A percentile compares a stretch with the other conserved stretches of the same genome.
Evolutionary conservation across 1,284 basidiomycete genomes (phyloP).

Genomic region (Mycosarcoma maydis): DNA sequence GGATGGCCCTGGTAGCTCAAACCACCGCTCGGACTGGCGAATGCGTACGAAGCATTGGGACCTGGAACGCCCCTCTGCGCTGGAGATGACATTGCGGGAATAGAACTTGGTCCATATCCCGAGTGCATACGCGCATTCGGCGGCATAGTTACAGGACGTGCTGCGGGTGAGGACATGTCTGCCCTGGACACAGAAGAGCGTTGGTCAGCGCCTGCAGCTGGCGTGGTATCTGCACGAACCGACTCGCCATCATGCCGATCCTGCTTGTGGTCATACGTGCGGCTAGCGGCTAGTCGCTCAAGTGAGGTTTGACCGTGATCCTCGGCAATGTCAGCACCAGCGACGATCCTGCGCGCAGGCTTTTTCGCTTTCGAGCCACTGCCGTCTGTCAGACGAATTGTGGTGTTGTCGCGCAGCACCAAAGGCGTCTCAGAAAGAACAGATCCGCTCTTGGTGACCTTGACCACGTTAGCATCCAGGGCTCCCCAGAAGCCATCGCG

Average conservation of each 20-base stretch:
- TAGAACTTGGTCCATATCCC: constrained; percentile 4
- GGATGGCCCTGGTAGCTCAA: constrained; percentile 11
- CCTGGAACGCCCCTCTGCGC: constrained; percentile 19
- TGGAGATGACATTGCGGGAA: constrained; percentile 20
- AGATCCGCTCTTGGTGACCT: constrained; percentile 16
- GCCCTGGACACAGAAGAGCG: neutral
- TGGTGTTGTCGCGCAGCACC: constrained; percentile 45
- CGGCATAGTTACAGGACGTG: constrained; percentile 17
- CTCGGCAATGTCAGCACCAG: constrained; percentile 6
- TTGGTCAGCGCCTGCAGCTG: constrained; percentile 3
- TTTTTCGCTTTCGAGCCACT: constrained; percentile 37
- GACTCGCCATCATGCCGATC: constrained; percentile 44
- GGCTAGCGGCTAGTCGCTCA: constrained; percentile 38
- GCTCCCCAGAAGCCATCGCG: constrained; percentile 58
- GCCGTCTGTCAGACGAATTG: constrained; percentile 38
- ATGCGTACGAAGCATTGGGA: constrained; percentile 31
- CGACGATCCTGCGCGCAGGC: constrained; percentile 9
- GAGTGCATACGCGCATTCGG: constrained; percentile 23
- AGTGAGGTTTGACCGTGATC: constrained; percentile 32
- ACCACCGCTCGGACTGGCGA: constrained; percentile 20
- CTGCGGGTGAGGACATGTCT: constrained; percentile 6
- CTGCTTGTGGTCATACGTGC: constrained; percentile 33
- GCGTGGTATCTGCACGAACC: neutral
- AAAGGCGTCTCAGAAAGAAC: constrained; percentile 20
- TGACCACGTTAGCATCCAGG: constrained; percentile 35